Base-by-base conservation (phyloP, 805 yeast genomes). In the Millerozyma acaciae region DNA sequence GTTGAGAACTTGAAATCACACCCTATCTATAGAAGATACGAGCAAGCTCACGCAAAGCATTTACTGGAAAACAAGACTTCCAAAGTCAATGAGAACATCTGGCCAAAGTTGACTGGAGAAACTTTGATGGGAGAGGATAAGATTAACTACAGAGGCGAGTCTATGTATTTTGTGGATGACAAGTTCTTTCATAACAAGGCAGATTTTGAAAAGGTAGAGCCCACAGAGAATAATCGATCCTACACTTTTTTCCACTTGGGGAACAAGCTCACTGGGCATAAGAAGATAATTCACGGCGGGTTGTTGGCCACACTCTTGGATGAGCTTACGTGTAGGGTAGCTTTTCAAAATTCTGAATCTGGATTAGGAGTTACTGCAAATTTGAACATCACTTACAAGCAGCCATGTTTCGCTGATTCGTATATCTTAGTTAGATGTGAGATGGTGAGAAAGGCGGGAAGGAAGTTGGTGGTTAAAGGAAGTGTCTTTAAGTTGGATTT, bases 301-400 rank as follows among this genome's bases (percentile, higher is more conserved):
- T 47, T 65, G 27, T 43, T 65, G 16, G 71, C 72, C 21, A 66
- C 71, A 1, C 45, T 65, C 18, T 47, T 66, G 36, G 71, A 66
- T 42, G 71, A 66, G 38, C 45, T 64, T 28, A 62, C 70, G 3
- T 66, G 72, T 35, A 42, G 70, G 9, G 45, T 66, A 19, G 72
- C 70, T 8, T 65, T 66, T 38, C 62, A 62, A 37, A 66, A 64
- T 42, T 55, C 58, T 35, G 50, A 55, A 22, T 59, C 68, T 16
- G 57, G 55, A 33, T 57, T 54, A 38, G 72, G 68, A 1, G 70
- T 66, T 13, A 66, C 72, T 9, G 72, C 72, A 9, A 65, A 62
- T 37, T 60, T 65, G 48, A 65, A 64, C 39, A 56, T 65, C 37
- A 62, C 56, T 44, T 66, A 63, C 38, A 51, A 48, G 32, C 50